Conservation (phyloP, 2,329 filamentous ascomycete genomes). For the Epicoccum nigrum region DNA sequence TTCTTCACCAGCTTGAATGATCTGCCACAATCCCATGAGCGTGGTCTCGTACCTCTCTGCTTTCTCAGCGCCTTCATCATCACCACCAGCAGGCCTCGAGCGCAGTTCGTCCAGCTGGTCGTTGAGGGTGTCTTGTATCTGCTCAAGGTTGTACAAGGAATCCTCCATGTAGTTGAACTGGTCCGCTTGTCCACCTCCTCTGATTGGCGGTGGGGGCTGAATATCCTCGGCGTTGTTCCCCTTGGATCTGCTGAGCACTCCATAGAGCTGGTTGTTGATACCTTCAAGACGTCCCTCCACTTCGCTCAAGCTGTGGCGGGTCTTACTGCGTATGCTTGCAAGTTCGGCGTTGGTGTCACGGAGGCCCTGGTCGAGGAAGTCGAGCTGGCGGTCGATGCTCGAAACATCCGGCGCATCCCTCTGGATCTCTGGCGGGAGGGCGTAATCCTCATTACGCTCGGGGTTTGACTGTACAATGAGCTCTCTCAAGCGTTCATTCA, state of each 20-base stretch:
- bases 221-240: conserved; percentile 60
- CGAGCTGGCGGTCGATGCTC: conserved; percentile 63
- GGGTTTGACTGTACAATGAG: conserved; percentile 70
- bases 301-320: conserved; percentile 36
- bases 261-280: conserved; percentile 69
- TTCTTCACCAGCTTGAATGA: conserved; percentile 54
- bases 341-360: conserved; percentile 66
- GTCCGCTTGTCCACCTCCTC: conserved; percentile 64
- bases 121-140: conserved; percentile 40
- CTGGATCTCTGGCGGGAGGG: conserved; percentile 33
- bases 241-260: conserved; percentile 51
- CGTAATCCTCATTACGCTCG: conserved; percentile 44
- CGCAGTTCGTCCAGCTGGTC: conserved; percentile 39
- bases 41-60: conserved; percentile 57
- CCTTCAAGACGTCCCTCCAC: conserved; percentile 50
- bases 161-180: conserved; percentile 73
- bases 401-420: conserved; percentile 30
- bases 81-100: conserved; percentile 21
- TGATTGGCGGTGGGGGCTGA: conserved; percentile 63
- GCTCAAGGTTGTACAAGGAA: conserved; percentile 57
- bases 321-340: conserved; percentile 34
- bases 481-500: conserved; percentile 71
- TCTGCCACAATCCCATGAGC: conserved; percentile 60
- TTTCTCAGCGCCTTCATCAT: conserved; percentile 30
- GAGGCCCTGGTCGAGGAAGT: conserved; percentile 73